Percentiles rank a stretch among this genome's conserved stretches.
Conservation (phyloP, 345 rosid species). For the Gossypium sturtianum region DNA sequence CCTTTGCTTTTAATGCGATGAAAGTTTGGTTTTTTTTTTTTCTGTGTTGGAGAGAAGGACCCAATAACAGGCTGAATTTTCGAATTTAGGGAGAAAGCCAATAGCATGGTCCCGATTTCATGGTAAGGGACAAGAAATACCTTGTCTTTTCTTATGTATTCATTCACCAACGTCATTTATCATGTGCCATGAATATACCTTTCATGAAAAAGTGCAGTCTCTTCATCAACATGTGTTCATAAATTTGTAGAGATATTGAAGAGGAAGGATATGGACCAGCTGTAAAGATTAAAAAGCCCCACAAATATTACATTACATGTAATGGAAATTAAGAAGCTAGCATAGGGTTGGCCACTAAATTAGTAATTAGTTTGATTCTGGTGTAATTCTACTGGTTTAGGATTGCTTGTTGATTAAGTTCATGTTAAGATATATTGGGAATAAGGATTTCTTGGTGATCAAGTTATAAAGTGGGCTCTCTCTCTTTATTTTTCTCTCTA, state of each 20-base stretch:
- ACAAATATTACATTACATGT: neutral
- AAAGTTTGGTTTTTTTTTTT: neutral
- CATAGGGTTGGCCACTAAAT: neutral
- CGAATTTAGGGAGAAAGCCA: neutral
- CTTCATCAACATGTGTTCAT: conserved; percentile 6
- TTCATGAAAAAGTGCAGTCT: conserved; percentile 22
- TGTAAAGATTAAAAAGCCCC: neutral
- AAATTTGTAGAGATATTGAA: neutral
- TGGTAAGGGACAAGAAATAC: conserved; percentile 6
- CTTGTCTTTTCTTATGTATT: conserved; percentile 21
- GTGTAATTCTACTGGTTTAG: too few species aligned
- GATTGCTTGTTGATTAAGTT: too few species aligned
- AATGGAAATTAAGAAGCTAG: neutral
- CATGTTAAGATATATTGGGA: too few species aligned
- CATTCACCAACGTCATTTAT: conserved; percentile 12
- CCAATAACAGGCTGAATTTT: neutral
- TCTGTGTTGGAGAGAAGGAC: neutral
- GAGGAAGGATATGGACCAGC: conserved; percentile 1
- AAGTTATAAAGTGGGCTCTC: too few species aligned
- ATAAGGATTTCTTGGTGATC: too few species aligned
- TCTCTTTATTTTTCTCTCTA: too few species aligned
- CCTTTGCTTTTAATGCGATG: neutral
- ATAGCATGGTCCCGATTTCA: conserved; percentile 15
- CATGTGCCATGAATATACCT: conserved; percentile 3
- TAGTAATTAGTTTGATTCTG: too few species aligned